Evolutionary conservation across 129 eudicot genomes (phyloP).

Genomic region (Chrysanthemum makinoi): DNA sequence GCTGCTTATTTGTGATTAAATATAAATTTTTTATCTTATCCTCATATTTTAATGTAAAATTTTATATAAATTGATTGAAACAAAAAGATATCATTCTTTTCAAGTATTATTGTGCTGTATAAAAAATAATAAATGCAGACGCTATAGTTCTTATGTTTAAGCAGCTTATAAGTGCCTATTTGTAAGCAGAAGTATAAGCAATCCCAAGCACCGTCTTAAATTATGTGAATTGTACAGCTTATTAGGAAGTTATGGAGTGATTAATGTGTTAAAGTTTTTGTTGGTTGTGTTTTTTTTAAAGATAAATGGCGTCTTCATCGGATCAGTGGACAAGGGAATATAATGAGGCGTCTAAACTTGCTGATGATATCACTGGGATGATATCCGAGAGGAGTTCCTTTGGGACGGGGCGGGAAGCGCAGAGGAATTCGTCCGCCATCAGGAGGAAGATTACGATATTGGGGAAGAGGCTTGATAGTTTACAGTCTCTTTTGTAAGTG

Average conservation of each 20-base stretch:
- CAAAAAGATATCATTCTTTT: too few relatives aligned
- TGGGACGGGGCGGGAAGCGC: slow-evolving; percentile 70
- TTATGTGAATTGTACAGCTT: too few relatives aligned
- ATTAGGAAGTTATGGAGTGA: not conserved
- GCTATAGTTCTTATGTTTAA: too few relatives aligned
- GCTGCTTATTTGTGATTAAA: too few relatives aligned
- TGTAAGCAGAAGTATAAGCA: too few relatives aligned
- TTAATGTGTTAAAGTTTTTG: slow-evolving; percentile 18
- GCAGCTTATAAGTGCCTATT: too few relatives aligned
- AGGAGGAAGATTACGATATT: slow-evolving; percentile 77
- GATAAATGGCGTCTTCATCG: slow-evolving; percentile 61
- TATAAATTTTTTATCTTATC: too few relatives aligned
- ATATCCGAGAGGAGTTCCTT: slow-evolving; percentile 67
- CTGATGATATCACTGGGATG: slow-evolving; percentile 70
- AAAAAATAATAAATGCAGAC: too few relatives aligned
- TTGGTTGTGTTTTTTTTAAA: slow-evolving; percentile 7
- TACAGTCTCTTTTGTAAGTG: slow-evolving; percentile 64
- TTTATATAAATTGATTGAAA: too few relatives aligned
- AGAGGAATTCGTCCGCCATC: slow-evolving; percentile 70
- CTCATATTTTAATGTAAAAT: too few relatives aligned
- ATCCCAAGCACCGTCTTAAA: too few relatives aligned
- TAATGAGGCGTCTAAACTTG: slow-evolving; percentile 71
- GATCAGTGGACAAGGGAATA: slow-evolving; percentile 82
- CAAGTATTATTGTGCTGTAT: too few relatives aligned
- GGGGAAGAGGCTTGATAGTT: slow-evolving; percentile 75